phyloP scores from a whole-genome alignment of 2,329 filamentous ascomycete species.

The Teratosphaeria nubilosa region DNA sequence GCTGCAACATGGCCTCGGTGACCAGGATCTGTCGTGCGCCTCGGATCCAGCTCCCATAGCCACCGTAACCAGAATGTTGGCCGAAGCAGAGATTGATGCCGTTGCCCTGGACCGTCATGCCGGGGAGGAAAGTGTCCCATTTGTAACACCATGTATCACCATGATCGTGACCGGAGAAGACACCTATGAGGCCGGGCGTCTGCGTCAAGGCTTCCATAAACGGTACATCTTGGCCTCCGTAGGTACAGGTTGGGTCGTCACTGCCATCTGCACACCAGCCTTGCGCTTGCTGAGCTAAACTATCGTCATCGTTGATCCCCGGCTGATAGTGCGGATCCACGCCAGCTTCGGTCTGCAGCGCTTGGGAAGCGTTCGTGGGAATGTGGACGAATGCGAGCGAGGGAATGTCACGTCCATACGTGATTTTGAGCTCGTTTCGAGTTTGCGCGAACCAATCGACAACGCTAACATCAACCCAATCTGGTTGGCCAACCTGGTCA shows the following conservation, averaged over 20 bases:
- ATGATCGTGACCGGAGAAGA: constrained; percentile 60
- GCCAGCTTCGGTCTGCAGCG: constrained; percentile 31
- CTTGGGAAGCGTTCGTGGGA: constrained; percentile 34
- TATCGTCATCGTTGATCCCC: constrained; percentile 37
- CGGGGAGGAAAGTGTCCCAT: constrained; percentile 18
- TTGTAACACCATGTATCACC: constrained; percentile 26
- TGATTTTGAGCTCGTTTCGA: constrained; percentile 5
- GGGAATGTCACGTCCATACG: constrained; percentile 27
- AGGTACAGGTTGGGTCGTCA: constrained; percentile 25
- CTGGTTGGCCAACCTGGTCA: constrained; percentile 23
- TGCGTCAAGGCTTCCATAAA: constrained; percentile 54
- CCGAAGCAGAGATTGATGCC: constrained; percentile 25
- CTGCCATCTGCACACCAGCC: constrained; percentile 25
- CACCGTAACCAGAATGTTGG: constrained; percentile 23
- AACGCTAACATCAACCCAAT: constrained; percentile 38
- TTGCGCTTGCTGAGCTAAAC: constrained; percentile 33
- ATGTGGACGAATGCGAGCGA: constrained; percentile 49
- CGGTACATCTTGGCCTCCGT: constrained; percentile 41
- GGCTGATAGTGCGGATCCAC: constrained; percentile 35
- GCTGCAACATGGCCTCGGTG: constrained; percentile 12
- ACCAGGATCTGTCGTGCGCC: constrained; percentile 14
- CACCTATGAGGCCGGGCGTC: constrained; percentile 44
- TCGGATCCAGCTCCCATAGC: constrained; percentile 16
- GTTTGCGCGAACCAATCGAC: constrained; percentile 37
- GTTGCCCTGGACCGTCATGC: constrained; percentile 20